Percentiles rank a stretch among this genome's conserved stretches.
Conservation (phyloP, 2,329 filamentous ascomycete species). For the Alternaria arbusti region DNA sequence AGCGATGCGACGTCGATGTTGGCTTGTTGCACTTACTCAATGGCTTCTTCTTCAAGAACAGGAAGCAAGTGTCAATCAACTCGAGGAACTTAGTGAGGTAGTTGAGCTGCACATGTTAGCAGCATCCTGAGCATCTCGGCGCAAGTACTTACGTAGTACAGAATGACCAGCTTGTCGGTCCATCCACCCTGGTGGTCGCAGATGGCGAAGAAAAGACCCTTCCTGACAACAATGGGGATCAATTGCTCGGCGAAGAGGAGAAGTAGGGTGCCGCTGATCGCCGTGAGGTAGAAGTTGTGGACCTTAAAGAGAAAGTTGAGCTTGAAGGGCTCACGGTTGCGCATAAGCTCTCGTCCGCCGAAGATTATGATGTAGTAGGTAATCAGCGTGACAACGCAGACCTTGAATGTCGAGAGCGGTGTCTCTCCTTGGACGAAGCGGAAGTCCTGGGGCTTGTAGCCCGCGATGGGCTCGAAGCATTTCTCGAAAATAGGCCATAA, state of each 20-base stretch:
- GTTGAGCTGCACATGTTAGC: constrained; percentile 74
- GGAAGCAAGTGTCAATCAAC: constrained; percentile 91
- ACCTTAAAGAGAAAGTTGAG: constrained; percentile 89
- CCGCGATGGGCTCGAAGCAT: constrained; percentile 75
- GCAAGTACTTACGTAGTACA: constrained; percentile 84
- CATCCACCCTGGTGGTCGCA: constrained; percentile 84
- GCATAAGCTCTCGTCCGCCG: constrained; percentile 91
- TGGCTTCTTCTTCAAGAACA: constrained; percentile 99
- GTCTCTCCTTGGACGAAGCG: constrained; percentile 80
- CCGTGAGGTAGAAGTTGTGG: constrained; percentile 94
- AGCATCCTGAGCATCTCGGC: not conserved
- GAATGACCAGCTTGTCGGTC: constrained; percentile 88
- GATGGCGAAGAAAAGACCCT: constrained; percentile 88
- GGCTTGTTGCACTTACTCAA: constrained; percentile 65
- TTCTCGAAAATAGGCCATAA: constrained; percentile 96
- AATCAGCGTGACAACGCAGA: constrained; percentile 79
- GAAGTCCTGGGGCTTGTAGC: constrained; percentile 87
- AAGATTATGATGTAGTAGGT: constrained; percentile 95
- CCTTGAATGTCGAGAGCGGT: constrained; percentile 86
- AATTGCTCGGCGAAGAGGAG: constrained; percentile 91
- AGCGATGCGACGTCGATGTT: constrained; percentile 24
- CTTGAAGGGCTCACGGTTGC: constrained; percentile 82
- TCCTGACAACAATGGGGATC: constrained; percentile 77
- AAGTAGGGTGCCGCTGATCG: constrained; percentile 80
- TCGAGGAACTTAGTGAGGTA: constrained; percentile 99